Evolutionary conservation across 2,329 filamentous ascomycete species (phyloP).

Genomic region (Tothia fuscella): DNA sequence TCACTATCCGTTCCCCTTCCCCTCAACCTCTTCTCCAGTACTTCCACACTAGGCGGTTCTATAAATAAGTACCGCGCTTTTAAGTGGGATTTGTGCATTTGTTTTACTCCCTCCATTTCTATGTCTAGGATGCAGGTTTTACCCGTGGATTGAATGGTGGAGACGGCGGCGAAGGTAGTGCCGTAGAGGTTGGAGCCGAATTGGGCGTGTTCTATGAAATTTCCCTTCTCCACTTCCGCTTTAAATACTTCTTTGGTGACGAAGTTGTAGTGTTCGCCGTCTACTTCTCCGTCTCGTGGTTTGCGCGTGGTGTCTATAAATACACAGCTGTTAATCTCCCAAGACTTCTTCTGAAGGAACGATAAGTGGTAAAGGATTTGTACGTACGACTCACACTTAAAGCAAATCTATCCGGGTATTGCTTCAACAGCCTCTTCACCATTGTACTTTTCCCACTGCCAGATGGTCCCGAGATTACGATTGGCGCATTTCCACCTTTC

Average conservation of each 20-base stretch:
- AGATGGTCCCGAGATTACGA: constrained; percentile 70
- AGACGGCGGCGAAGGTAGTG: constrained; percentile 68
- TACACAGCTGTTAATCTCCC: constrained; percentile 13
- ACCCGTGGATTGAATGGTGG: constrained; percentile 58
- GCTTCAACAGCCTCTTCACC: constrained; percentile 57
- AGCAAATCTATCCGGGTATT: constrained; percentile 54
- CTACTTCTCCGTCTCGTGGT: constrained; percentile 61
- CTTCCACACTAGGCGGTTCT: constrained; percentile 62
- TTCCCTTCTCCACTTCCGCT: constrained; percentile 51
- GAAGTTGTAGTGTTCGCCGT: constrained; percentile 76
- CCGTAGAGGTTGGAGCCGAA: constrained; percentile 84
- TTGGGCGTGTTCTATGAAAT: constrained; percentile 77
- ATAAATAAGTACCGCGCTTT: constrained; percentile 69
- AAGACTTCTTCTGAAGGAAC: constrained; percentile 20
- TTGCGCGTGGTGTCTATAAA: constrained; percentile 63
- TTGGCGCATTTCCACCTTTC: constrained; percentile 39
- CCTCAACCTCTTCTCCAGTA: constrained; percentile 51
- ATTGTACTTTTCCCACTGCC: constrained; percentile 76
- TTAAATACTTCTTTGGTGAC: constrained; percentile 55
- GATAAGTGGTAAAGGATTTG: constrained; percentile 16
- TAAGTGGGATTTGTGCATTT: constrained; percentile 61
- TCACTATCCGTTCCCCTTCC: constrained; percentile 32
- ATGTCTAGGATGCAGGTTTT: constrained; percentile 80
- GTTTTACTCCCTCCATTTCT: constrained; percentile 97
- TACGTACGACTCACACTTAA: constrained; percentile 36